Evolutionary conservation across 106 monocot species (phyloP), one percentile per base, ranked within the genome.

Genomic region (Posidonia australis): DNA sequence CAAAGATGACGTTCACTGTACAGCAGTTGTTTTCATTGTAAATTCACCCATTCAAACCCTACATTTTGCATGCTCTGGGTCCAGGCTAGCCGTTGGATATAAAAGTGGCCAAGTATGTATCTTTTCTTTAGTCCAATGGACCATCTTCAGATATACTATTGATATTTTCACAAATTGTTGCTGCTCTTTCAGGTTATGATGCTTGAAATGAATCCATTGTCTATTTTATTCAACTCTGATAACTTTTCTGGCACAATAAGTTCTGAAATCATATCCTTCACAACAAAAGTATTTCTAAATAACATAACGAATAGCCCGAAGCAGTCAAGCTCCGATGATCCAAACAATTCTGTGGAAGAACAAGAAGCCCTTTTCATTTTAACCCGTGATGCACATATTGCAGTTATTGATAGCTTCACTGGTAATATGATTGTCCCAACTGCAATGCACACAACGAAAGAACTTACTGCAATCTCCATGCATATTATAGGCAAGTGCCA

Each of bases 401-500:
- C 63, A 44, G 45, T 82, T 64, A 21, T 84, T 68, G 78, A 90
- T 70, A 75, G 84, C 58, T 52, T 60, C 58, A 80, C 69, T 56
- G 96, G 90, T 44, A 70, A 70, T 58, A 67, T 77, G 46, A 44
- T 87, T 22, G 77, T 68, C 67, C 67, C 80, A 54, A 51, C 28
- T 20, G 18, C 60, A 51, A 23, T 84, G 64, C 73, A 73, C 56
- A 69, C 73, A 44, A 70, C 72, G 62, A 90, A 77, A 61, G 75
- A 90, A 45, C 64, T 74, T 36, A 56, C 71, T 68, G 87, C 87
- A 67, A 69, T 96, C 82, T 84, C 96, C 66, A 78, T 90, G 82
- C 82, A 87, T 87, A 76, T 90, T 62, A 75, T 96, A 80, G 90
- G 96, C 76, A 87, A 87, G 87, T 90, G 68, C 75, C 74, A 24